Evolutionary conservation across 352 stramenopile species (phyloP).

Genomic region (Paralagenidium karlingii): DNA sequence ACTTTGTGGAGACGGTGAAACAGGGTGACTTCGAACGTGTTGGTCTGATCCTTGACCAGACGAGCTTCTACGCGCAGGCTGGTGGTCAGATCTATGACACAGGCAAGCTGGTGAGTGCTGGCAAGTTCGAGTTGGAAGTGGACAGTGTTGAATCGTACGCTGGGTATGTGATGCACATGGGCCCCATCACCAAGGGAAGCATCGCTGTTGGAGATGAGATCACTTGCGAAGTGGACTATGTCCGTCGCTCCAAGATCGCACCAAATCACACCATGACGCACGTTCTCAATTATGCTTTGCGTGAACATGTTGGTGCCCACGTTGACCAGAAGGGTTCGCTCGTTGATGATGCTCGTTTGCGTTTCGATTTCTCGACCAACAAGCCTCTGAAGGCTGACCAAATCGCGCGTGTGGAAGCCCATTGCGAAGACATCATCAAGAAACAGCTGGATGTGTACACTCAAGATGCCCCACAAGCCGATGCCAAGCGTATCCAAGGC

Average conservation of each 20-base stretch:
- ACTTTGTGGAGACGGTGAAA: constrained; percentile 67
- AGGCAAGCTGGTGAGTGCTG: constrained; percentile 45
- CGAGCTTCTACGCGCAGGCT: constrained; percentile 96
- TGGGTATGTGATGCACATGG: constrained; percentile 94
- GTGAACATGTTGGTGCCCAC: constrained; percentile 88
- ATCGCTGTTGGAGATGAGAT: constrained; percentile 83
- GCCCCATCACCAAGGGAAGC: constrained; percentile 44
- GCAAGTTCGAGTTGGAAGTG: constrained; percentile 51
- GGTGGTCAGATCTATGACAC: constrained; percentile 95
- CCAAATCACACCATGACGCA: constrained; percentile 99
- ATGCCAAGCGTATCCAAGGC: constrained; percentile 92
- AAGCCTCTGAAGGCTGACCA: constrained; percentile 91
- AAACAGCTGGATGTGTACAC: constrained; percentile 87
- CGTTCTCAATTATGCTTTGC: constrained; percentile 96
- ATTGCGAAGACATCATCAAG: constrained; percentile 83
- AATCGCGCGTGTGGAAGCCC: constrained; percentile 73
- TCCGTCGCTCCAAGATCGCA: constrained; percentile 84
- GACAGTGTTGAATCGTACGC: constrained; percentile 92
- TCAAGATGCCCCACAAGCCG: constrained; percentile 85
- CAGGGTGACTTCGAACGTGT: constrained; percentile 75
- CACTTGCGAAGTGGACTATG: constrained; percentile 91
- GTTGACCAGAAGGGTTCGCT: constrained; percentile 97
- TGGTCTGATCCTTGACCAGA: constrained; percentile 95
- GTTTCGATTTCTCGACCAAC: constrained; percentile 98
- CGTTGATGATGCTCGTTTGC: constrained; percentile 93